Base-by-base conservation (phyloP, 176 grass and related monocot genomes). In the Lolium rigidum region DNA sequence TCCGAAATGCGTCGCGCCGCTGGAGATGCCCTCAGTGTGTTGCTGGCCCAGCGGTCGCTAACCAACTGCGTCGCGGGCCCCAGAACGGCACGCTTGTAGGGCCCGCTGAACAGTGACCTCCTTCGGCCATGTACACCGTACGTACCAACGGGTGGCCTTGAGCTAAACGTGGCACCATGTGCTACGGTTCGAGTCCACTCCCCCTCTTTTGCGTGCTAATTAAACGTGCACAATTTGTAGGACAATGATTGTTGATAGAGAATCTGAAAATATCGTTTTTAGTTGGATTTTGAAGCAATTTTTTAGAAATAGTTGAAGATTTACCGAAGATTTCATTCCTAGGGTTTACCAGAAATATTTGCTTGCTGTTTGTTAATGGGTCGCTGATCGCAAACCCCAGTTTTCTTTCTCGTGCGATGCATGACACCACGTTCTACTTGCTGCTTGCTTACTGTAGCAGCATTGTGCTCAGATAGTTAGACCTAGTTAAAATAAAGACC, bases 151-250 rank as follows among this genome's bases (percentile, higher is more conserved):
- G 38, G 13, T 6, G 1, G 2, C 0, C 70, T 66, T 90, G 78
- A 68, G 44, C 16, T 39, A 69, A 72, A 83, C 88, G 79, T 72
- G 72, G 51, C 88, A 44, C 44, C 79, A 78, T 78, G 88, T 83
- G 79, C 64, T 64, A 10, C 76, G 50, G 79, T 22, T 31, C 31
- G 61, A 17, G 15, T 60, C 83, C 52, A 17, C 2, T 48, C 14
- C 43, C 41, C 0, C 4, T 26, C 20, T 17, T 77, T 3, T 2
- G 26, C 58, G 73, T 49, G 16, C 20, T 25, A 60, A 70, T 49
- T 22, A 76, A 81, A 68, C 59, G 37, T 47, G 16, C 70, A 52
- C 18, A 26, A 7, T 14, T 21, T 31, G 21, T 13, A 31, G 4
- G n/a, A 17, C 9, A 31, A 47, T 49, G 22, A 48, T 48, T 48